phyloP scores from a whole-genome alignment of 2,329 filamentous ascomycete genomes.

The Apiospora rasikravindrae region DNA sequence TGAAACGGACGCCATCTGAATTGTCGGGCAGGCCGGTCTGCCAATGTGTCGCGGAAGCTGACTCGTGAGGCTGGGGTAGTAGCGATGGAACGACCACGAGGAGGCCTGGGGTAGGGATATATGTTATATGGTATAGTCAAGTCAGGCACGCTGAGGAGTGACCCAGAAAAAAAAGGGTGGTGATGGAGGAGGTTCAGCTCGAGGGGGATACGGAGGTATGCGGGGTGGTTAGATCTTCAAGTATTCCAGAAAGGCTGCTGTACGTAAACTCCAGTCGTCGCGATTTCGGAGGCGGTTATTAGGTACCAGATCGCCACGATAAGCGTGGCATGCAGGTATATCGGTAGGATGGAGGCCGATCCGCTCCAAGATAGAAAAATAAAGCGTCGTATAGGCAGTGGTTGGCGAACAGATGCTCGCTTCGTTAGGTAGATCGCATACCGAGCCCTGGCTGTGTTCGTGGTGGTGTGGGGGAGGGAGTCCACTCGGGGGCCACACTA shows the following conservation, averaged over 20 bases:
- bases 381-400: neutral
- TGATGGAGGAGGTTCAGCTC: neutral
- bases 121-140: neutral
- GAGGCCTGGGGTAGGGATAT: neutral
- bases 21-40: neutral
- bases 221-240: conserved; percentile 8
- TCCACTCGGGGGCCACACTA: neutral
- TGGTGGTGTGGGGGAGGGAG: neutral
- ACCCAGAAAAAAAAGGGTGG: neutral
- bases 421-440: neutral
- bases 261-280: neutral
- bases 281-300: neutral
- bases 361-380: neutral
- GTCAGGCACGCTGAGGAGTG: neutral
- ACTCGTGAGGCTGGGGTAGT: neutral
- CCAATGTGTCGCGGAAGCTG: neutral
- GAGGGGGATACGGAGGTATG: neutral
- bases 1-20: neutral
- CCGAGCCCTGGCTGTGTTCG: neutral
- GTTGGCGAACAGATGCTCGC: neutral
- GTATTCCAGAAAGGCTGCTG: neutral
- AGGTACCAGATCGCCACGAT: neutral
- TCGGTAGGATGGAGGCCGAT: neutral
- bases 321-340: neutral
- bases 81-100: neutral